phyloP scores from a whole-genome alignment of 768 basidiomycete species.

The Lactifluus subvellereus region DNA sequence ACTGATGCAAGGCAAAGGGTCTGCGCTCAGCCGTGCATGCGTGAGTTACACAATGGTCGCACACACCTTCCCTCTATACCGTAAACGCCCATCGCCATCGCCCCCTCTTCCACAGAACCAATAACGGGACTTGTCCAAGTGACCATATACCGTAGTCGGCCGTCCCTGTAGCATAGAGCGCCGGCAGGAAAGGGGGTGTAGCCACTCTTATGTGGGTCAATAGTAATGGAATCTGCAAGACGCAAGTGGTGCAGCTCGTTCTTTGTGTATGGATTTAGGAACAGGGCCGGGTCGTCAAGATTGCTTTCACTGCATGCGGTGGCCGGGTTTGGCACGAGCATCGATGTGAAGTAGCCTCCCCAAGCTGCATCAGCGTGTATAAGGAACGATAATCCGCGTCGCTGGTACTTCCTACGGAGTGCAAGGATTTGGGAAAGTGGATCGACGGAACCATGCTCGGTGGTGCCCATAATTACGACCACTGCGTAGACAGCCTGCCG shows the following conservation, averaged over 20 bases:
- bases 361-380: constrained; percentile 44
- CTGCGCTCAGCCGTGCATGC: not conserved
- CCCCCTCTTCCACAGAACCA: constrained; percentile 27
- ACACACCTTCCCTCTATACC: constrained; percentile 45
- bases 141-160: constrained; percentile 34
- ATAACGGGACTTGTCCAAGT: constrained; percentile 36
- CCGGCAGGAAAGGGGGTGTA: constrained; percentile 42
- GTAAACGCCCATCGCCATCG: constrained; percentile 38
- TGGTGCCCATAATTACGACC: constrained; percentile 40
- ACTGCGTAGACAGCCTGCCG: constrained; percentile 38
- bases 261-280: constrained; percentile 30
- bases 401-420: constrained; percentile 32
- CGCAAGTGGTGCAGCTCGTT: constrained; percentile 28
- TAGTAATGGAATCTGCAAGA: constrained; percentile 37
- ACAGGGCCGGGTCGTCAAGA: constrained; percentile 27
- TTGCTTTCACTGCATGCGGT: not conserved
- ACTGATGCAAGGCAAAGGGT: constrained; percentile 26
- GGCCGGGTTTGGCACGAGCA: constrained; percentile 25
- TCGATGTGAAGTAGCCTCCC: constrained; percentile 42
- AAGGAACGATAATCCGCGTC: constrained; percentile 35
- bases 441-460: constrained; percentile 42
- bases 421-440: constrained; percentile 35
- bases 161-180: constrained; percentile 37
- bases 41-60: not conserved
- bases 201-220: constrained; percentile 41